Conservation (phyloP, 257 asterid genomes). For the Echium plantagineum region DNA sequence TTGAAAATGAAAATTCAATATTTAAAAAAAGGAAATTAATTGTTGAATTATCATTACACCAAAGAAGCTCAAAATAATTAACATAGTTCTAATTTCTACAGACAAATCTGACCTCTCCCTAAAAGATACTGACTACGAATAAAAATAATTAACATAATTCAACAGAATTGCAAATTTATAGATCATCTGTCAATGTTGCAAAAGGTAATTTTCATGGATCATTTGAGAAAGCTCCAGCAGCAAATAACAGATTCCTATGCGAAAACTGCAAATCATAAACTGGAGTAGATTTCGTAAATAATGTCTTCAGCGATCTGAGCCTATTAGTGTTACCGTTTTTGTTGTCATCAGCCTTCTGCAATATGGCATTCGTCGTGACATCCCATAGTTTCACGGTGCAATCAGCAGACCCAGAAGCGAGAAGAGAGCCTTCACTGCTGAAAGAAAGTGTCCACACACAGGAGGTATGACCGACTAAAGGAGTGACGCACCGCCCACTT, state of each 20-base stretch:
- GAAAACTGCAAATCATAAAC: constrained; percentile 54
- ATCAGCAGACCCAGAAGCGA: too few species aligned
- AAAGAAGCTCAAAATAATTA: too few species aligned
- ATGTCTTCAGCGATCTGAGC: constrained; percentile 72
- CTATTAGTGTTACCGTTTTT: constrained; percentile 55
- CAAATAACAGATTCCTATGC: constrained; percentile 50
- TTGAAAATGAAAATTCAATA: too few species aligned
- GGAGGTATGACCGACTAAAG: constrained; percentile 86
- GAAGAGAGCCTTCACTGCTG: constrained; percentile 93
- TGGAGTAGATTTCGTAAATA: constrained; percentile 49
- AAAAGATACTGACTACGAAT: too few species aligned
- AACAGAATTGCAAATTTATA: too few species aligned
- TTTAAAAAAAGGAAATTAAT: too few species aligned
- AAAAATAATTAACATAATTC: too few species aligned
- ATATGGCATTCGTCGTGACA: constrained; percentile 66
- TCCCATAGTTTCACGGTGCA: constrained; percentile 98
- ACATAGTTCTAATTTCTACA: too few species aligned
- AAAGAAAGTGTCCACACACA: constrained; percentile 94
- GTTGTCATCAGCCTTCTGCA: constrained; percentile 62
- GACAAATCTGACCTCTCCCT: too few species aligned
- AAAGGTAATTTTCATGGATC: constrained; percentile 4
- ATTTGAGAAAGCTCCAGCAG: constrained; percentile 48
- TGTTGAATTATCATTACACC: too few species aligned
- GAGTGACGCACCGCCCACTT: constrained; percentile 89
- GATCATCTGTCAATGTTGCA: too few species aligned